Base-by-base conservation (phyloP, 2,329 filamentous ascomycete genomes). In the Nemania abortiva region DNA sequence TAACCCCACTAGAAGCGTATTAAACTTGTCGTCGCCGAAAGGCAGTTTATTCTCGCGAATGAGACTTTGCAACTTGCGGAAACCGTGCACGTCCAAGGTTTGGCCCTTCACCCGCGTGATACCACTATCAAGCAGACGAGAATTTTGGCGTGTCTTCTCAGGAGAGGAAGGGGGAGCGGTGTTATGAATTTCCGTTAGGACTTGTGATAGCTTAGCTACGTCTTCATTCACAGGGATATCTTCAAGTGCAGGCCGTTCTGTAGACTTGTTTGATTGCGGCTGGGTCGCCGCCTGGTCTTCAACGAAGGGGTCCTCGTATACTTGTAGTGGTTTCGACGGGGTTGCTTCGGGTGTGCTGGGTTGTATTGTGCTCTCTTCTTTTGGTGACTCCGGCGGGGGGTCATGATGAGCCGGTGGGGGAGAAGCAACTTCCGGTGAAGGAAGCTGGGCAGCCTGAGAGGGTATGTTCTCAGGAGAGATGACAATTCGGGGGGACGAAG, bases 81-180 rank as follows among this genome's bases (percentile, higher is more conserved):
- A 94, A 65, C 92, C 92, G 76, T 94, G 92, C 3, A 92, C 91
- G 76, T 95, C 92, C n/a, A 95, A 86, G 0, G 89, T 89, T 74
- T 89, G 89, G 34, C 88, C 85, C 73, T 89, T 89, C 73, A 95
- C 90, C 71, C 92, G 91, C 60, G 89, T 84, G 73, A 95, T 92
- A 58, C 91, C 92, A 74, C 92, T 94, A 37, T 91, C 88, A 5
- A 95, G 85, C 27, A 95, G 83, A 53, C 90, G 88, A 7, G 82
- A 81, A 74, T 85, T 89, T 72, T 90, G 88, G 56, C 85, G 86
- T 4, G 81, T 75, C 74, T 88, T 89, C 10, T 90, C 88, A 0
- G 85, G 82, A 0, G 84, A 11, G 74, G 63, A 27, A 77, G 75
- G 39, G 64, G 73, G 42, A 69, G 73, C 52, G 65, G 63, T 24